phyloP scores from a whole-genome alignment of 495 filamentous ascomycete species.

The Hyaloscypha bicolor region DNA sequence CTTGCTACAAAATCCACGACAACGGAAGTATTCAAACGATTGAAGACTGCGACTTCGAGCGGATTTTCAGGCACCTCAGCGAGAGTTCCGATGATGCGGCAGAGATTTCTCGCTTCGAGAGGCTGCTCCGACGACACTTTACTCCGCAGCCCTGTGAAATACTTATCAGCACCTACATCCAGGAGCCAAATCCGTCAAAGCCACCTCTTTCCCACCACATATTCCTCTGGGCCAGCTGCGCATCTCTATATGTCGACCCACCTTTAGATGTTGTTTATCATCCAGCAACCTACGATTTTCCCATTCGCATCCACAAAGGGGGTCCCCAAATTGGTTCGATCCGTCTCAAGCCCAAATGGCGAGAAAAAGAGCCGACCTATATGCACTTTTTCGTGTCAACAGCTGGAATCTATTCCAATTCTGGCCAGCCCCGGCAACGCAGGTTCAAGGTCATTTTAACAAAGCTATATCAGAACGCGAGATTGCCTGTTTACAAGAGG shows the following conservation, averaged over 20 bases:
- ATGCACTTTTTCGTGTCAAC: conserved; percentile 4
- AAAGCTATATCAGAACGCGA: neutral
- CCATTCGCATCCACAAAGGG: neutral
- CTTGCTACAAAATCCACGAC: neutral
- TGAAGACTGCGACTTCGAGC: neutral
- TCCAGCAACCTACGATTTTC: neutral
- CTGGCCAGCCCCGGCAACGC: neutral
- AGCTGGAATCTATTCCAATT: neutral
- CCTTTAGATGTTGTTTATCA: neutral
- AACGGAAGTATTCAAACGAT: neutral
- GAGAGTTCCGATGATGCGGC: neutral
- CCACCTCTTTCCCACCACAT: neutral
- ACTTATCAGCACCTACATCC: neutral
- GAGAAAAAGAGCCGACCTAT: neutral
- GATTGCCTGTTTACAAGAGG: neutral
- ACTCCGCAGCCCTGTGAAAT: neutral
- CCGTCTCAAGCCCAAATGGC: neutral
- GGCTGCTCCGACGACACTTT: neutral
- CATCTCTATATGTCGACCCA: neutral
- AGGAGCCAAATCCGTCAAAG: neutral
- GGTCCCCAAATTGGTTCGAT: neutral
- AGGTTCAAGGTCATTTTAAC: neutral
- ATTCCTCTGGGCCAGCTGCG: conserved; percentile 3
- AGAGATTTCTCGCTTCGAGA: neutral
- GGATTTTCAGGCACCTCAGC: neutral